phyloP scores from a whole-genome alignment of 768 basidiomycete species.

The Exsudoporus frostii region DNA sequence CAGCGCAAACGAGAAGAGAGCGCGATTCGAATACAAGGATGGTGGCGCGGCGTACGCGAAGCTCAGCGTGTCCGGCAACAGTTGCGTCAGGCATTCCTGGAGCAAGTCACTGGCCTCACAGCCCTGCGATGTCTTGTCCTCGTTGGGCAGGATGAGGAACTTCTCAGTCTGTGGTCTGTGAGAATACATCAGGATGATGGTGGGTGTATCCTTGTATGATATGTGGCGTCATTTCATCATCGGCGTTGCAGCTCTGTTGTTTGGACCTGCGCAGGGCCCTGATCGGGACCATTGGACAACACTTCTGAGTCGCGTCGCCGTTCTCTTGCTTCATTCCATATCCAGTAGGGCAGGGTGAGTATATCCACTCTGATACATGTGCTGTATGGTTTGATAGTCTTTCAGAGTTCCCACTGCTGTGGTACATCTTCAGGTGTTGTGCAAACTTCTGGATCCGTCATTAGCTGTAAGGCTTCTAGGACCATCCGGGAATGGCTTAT shows the following conservation, averaged over 20 bases:
- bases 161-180: slow-evolving; percentile 34
- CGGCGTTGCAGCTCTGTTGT: slow-evolving; percentile 35
- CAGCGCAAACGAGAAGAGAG: slow-evolving; percentile 53
- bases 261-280: slow-evolving; percentile 36
- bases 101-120: slow-evolving; percentile 49
- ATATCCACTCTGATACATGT: not conserved
- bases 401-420: slow-evolving; percentile 47
- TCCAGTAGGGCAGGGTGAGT: slow-evolving; percentile 51
- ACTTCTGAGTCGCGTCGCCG: slow-evolving; percentile 47
- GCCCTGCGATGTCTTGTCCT: slow-evolving; percentile 67
- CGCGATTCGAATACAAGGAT: slow-evolving; percentile 62
- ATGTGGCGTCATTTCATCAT: not conserved
- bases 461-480: slow-evolving; percentile 19
- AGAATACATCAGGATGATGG: slow-evolving; percentile 20
- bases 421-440: slow-evolving; percentile 47
- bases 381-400: not conserved
- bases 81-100: slow-evolving; percentile 49
- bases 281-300: slow-evolving; percentile 56
- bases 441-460: slow-evolving; percentile 39
- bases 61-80: slow-evolving; percentile 39
- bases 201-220: slow-evolving; percentile 1
- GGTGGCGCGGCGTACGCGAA: slow-evolving; percentile 58
- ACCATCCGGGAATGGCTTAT: slow-evolving; percentile 29
- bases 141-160: slow-evolving; percentile 41
- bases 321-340: slow-evolving; percentile 52